These are phyloP conservation scores for Bocquillonia castaneifolia DNA, from an alignment of 441 rosid species.

Conservation along the genomic window DNA sequence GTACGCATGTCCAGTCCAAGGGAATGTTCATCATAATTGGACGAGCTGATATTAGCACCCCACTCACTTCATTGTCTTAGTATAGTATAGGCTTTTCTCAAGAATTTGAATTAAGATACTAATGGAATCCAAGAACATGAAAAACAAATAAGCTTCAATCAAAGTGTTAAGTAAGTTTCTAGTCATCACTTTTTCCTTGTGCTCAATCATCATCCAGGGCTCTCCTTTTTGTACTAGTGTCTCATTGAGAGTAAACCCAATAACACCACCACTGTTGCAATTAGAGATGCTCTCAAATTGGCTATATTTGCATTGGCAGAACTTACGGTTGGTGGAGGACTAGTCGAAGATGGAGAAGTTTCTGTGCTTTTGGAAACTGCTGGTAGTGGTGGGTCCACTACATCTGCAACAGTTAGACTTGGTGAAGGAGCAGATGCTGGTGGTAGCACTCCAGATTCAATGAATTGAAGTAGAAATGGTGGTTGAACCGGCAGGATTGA, in stretches of 20 bases:
- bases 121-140: no score
- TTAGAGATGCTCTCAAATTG: conserved; percentile 27
- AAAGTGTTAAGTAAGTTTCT: no score
- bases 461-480: conserved; percentile 36
- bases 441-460: conserved; percentile 29
- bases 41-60: no score
- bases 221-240: background rate
- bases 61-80: no score
- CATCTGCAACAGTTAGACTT: conserved; percentile 34
- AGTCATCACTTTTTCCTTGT: background rate
- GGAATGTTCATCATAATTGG: no score
- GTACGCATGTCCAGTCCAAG: no score
- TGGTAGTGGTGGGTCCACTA: conserved; percentile 52
- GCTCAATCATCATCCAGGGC: background rate
- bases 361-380: conserved; percentile 21
- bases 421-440: conserved; percentile 50
- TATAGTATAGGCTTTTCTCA: no score
- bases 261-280: conserved; percentile 21
- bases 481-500: conserved; percentile 50
- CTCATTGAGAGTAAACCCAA: conserved; percentile 20
- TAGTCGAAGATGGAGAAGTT: background rate
- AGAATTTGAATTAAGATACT: no score
- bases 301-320: conserved; percentile 18
- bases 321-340: conserved; percentile 19
- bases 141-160: no score